Evolutionary conservation across 1,284 basidiomycete genomes (phyloP).

Genomic region (Rhodotorula sp.): DNA sequence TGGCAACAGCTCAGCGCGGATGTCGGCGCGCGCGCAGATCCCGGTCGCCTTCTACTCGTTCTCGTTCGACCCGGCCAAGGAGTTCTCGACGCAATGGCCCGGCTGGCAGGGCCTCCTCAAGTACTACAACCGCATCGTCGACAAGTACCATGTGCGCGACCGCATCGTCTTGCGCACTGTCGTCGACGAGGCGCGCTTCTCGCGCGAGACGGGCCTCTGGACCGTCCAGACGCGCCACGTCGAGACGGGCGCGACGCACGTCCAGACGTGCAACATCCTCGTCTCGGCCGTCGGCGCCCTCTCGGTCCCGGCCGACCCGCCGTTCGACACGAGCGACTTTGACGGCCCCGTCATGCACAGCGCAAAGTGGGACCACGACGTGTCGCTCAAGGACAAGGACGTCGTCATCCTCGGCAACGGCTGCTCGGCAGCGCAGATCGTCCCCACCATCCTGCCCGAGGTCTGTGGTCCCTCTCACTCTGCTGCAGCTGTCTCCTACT

Average conservation of each 20-base stretch:
- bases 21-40: neutral
- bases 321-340: slow-evolving; percentile 27
- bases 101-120: slow-evolving; percentile 8
- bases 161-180: slow-evolving; percentile 14
- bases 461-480: no score
- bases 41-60: slow-evolving; percentile 33
- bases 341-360: slow-evolving; percentile 37
- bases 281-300: slow-evolving; percentile 34
- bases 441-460: slow-evolving; percentile 27
- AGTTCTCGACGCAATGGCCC: slow-evolving; percentile 35
- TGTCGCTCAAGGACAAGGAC: slow-evolving; percentile 33
- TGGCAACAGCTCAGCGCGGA: no score
- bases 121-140: slow-evolving; percentile 12
- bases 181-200: slow-evolving; percentile 22
- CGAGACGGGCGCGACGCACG: slow-evolving; percentile 5
- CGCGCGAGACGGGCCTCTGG: slow-evolving; percentile 26
- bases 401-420: slow-evolving; percentile 40
- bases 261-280: slow-evolving; percentile 38
- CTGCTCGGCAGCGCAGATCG: slow-evolving; percentile 35
- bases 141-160: slow-evolving; percentile 17
- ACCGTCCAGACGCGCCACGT: slow-evolving; percentile 26
- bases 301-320: slow-evolving; percentile 14
- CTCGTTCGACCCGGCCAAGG: slow-evolving; percentile 22
- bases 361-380: slow-evolving; percentile 29
- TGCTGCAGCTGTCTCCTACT: no score